These are phyloP conservation scores for Tinospora cordifolia DNA, from an alignment of 164 flowering plant species.

Conservation along the genomic window DNA sequence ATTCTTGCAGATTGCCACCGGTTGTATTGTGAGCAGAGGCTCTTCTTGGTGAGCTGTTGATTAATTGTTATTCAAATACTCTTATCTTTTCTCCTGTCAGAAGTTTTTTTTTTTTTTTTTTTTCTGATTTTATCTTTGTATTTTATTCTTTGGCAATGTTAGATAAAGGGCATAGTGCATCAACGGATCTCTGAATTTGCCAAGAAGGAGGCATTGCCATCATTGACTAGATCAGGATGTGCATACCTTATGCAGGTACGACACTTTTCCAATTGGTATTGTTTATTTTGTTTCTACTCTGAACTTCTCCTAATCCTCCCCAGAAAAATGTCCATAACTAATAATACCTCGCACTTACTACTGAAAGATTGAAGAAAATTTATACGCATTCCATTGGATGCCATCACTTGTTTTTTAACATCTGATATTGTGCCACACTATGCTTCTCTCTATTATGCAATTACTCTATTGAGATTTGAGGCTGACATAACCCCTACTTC, in stretches of 20 bases:
- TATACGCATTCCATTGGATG: not conserved
- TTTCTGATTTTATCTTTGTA: not conserved
- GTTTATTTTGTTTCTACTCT: not conserved
- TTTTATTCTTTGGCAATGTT: conserved; percentile 12
- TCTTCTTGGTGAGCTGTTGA: conserved; percentile 59
- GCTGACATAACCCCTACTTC: too few relatives aligned
- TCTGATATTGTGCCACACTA: not conserved
- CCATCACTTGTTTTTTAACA: not conserved
- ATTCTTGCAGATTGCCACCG: conserved; percentile 86
- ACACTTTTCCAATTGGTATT: conserved; percentile 5
- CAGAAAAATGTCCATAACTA: not conserved
- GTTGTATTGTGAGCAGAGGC: conserved; percentile 91
- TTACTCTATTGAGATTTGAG: not conserved
- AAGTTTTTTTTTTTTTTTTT: not conserved
- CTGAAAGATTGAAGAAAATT: not conserved
- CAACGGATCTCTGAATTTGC: conserved; percentile 85
- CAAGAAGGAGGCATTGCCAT: conserved; percentile 83
- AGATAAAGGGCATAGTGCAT: conserved; percentile 81
- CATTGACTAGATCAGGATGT: conserved; percentile 96
- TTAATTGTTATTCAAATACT: conserved; percentile 11
- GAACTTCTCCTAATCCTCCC: not conserved
- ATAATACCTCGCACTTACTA: not conserved
- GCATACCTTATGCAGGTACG: conserved; percentile 91
- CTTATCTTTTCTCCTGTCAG: not conserved
- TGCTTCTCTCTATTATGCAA: not conserved